Evolutionary conservation across 179 eudicot genomes (phyloP).

Genomic region (Heliamphora pulchella): DNA sequence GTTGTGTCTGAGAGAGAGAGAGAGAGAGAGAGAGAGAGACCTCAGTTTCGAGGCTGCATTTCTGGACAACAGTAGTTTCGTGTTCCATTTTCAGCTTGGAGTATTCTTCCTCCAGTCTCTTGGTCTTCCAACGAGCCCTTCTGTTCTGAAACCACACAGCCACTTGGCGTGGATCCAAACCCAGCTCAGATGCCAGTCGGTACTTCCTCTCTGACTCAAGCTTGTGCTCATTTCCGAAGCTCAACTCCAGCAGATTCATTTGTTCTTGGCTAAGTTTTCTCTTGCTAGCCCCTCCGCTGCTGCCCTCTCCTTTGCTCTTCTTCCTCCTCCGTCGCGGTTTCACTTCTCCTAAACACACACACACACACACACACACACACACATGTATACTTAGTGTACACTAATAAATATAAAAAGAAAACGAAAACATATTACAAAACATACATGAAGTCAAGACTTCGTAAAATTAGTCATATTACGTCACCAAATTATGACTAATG

Average conservation of each 20-base stretch:
- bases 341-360: conserved; percentile 19
- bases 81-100: conserved; percentile 47
- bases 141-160: conserved; percentile 99
- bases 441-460: too few species aligned
- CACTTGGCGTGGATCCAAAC: conserved; percentile 86
- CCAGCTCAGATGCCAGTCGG: conserved; percentile 62
- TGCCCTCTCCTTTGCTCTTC: conserved; percentile 43
- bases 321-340: conserved; percentile 59
- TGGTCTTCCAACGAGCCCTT: conserved; percentile 86
- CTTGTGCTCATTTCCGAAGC: conserved; percentile 71
- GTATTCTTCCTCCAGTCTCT: conserved; percentile 78
- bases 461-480: too few species aligned
- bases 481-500: too few species aligned
- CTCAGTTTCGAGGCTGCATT: conserved; percentile 74
- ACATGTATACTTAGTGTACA: too few species aligned
- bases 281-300: conserved; percentile 38
- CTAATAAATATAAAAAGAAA: too few species aligned
- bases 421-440: too few species aligned
- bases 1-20: background rate
- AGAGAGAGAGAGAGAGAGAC: conserved; percentile 23
- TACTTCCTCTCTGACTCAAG: conserved; percentile 83
- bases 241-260: conserved; percentile 51
- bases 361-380: background rate
- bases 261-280: conserved; percentile 80
- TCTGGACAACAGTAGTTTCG: conserved; percentile 45